phyloP scores from a whole-genome alignment of 306 rosid species.

The Castanea crenata region DNA sequence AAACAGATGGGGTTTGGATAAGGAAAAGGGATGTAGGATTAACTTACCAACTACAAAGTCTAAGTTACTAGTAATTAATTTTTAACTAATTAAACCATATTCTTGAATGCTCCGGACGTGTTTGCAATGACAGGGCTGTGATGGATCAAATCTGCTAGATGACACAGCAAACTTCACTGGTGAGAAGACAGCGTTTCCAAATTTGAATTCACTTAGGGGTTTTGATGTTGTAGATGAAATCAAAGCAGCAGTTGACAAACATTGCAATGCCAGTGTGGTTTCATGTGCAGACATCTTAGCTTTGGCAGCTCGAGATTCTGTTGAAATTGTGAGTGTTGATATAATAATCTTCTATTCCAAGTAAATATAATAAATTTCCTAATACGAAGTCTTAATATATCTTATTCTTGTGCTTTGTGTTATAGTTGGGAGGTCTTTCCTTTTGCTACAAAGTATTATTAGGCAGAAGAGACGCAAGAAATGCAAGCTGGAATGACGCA shows the following conservation, averaged over 20 bases:
- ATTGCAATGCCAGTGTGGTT: slow-evolving; percentile 25
- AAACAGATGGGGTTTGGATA: too few species aligned
- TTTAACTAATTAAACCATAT: background rate
- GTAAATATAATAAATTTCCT: background rate
- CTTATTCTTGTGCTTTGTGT: background rate
- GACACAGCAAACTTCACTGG: slow-evolving; percentile 42
- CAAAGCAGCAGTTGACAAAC: slow-evolving; percentile 11
- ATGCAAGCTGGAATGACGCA: slow-evolving; percentile 20
- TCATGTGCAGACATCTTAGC: slow-evolving; percentile 43
- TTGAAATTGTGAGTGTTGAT: slow-evolving; percentile 21
- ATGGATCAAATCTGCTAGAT: slow-evolving; percentile 59
- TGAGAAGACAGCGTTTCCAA: slow-evolving; percentile 55
- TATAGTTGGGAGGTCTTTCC: slow-evolving; percentile 24
- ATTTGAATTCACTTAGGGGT: slow-evolving; percentile 32
- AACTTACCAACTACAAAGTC: too few species aligned
- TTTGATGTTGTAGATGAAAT: slow-evolving; percentile 30
- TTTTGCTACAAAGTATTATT: slow-evolving; percentile 17
- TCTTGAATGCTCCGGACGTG: background rate
- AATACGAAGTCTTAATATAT: background rate
- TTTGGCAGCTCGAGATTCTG: slow-evolving; percentile 43
- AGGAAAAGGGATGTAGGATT: too few species aligned
- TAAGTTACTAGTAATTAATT: too few species aligned
- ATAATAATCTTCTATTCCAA: too few species aligned
- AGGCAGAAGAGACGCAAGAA: slow-evolving; percentile 44
- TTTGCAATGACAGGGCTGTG: slow-evolving; percentile 51